Evolutionary conservation across 1,139 yeast species (phyloP), one percentile per base, ranked within the genome.

Genomic region (Geotrichum klebahnii): DNA sequence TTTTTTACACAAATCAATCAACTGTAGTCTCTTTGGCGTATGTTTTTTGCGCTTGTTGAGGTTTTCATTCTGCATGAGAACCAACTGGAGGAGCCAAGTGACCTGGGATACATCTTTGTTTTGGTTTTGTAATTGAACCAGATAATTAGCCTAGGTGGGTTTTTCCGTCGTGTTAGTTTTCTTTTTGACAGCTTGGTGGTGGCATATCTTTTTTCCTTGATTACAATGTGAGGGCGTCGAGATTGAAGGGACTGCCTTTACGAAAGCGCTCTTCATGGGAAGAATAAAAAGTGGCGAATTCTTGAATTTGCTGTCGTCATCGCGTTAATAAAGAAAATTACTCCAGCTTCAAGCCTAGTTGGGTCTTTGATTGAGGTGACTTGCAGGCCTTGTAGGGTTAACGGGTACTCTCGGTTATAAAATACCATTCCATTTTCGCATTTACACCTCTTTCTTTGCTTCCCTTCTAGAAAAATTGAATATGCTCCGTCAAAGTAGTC

Each of bases 401-500:
- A 23, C 40, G 46, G 9, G 16, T 34, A 36, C 40, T 28, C 40
- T 43, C 46, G 40, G 46, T 33, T 22, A 23, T 5, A 22, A 3
- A 12, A n/a, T 26, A 26, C 35, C 23, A 9, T 28, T 10, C 34
- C n/a, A n/a, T n/a, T n/a, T 32, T 41, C 5, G 8, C 16, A 28
- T n/a, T 5, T 10, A 8, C 3, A 16, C 14, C 9, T 10, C 16
- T 10, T 14, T 6, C 14, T 5, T 39, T 8, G 20, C 24, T n/a
- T 8, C 16, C 16, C 26, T 9, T 40, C 9, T 29, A 20, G 20
- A 6, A 17, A 16, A 19, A 19, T 22, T 22, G 46, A 43, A 43
- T 33, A 32, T 32, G 37, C 45, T 42, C 45, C 45, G 38, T 29
- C 45, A 42, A 42, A 32, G 45, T 16, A 33, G 19, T 32, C 22